Percentiles rank a stretch among this genome's conserved stretches.
These are phyloP conservation scores for Chaetomiaceae sp. DNA, from an alignment of 2,329 filamentous ascomycete species.

Conservation along the genomic window DNA sequence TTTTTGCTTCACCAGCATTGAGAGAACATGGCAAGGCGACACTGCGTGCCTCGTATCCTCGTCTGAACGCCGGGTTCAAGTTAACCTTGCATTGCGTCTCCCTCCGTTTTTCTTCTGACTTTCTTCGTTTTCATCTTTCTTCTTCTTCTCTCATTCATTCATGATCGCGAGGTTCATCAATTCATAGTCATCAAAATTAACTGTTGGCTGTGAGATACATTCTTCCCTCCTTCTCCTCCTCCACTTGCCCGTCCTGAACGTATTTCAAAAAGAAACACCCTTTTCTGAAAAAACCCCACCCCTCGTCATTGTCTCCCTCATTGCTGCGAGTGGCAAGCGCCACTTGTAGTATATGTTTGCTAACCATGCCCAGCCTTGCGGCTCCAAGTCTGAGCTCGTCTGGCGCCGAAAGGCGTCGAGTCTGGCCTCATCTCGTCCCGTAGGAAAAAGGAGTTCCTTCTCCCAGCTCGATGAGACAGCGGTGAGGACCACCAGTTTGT, in stretches of 20 bases:
- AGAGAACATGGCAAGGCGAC: too few species aligned
- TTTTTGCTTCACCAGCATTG: too few species aligned
- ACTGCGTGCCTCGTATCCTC: too few species aligned
- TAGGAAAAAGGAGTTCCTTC: too few species aligned
- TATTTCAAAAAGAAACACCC: slow-evolving; percentile 10
- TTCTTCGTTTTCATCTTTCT: too few species aligned
- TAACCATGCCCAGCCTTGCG: slow-evolving; percentile 17
- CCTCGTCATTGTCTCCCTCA: slow-evolving; percentile 4
- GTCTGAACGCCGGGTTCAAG: too few species aligned
- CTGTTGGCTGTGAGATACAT: slow-evolving; percentile 2
- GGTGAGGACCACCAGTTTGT: slow-evolving; percentile 1
- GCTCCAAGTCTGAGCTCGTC: slow-evolving; percentile 17
- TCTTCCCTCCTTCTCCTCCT: not conserved
- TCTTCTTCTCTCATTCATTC: too few species aligned
- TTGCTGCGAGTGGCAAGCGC: slow-evolving; percentile 15
- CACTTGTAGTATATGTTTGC: slow-evolving; percentile 7
- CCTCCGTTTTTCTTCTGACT: too few species aligned
- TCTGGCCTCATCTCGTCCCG: not conserved
- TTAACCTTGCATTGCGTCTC: too few species aligned
- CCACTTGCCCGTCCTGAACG: not conserved
- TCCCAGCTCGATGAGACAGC: slow-evolving; percentile 2
- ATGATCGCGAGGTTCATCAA: too few species aligned
- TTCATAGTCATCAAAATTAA: slow-evolving; percentile 13
- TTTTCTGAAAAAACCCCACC: slow-evolving; percentile 2
- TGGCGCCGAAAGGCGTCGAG: not conserved